A percentile compares a stretch with the other conserved stretches of the same genome.
Evolutionary conservation across 2,329 filamentous ascomycete genomes (phyloP).

Genomic region (Paracoccidioides brasiliensis): DNA sequence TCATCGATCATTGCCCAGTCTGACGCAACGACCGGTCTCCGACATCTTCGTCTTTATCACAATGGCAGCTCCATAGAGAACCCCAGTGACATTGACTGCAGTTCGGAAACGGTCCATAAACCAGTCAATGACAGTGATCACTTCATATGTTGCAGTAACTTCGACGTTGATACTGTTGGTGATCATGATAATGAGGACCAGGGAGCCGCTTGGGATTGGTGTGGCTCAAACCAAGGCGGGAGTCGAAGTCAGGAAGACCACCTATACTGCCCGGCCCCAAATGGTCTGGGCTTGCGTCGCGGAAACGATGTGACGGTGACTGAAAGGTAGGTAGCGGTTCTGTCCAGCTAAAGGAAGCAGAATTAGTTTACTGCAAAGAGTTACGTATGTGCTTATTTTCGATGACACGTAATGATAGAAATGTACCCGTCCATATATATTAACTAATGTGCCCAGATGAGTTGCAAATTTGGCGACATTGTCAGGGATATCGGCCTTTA

Average conservation of each 20-base stretch:
- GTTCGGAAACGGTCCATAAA: constrained; percentile 45
- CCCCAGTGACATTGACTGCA: constrained; percentile 39
- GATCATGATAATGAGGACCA: constrained; percentile 42
- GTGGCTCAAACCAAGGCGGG: constrained; percentile 42
- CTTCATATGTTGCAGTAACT: constrained; percentile 38
- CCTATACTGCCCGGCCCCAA: constrained; percentile 34
- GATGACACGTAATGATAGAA: background rate
- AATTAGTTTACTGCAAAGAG: too few species aligned
- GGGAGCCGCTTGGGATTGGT: constrained; percentile 40
- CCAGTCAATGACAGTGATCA: constrained; percentile 44
- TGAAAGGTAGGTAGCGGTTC: constrained; percentile 44
- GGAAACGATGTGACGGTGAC: constrained; percentile 40
- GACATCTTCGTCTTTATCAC: constrained; percentile 29
- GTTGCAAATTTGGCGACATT: constrained; percentile 35
- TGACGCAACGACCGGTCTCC: constrained; percentile 8
- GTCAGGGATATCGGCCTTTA: constrained; percentile 29
- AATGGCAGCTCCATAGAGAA: constrained; percentile 34
- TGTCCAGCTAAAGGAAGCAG: background rate
- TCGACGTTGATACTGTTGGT: constrained; percentile 33
- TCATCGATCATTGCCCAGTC: constrained; percentile 2
- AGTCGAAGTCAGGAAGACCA: constrained; percentile 38
- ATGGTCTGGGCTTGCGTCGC: constrained; percentile 37
- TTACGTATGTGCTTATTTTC: background rate
- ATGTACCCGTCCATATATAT: constrained; percentile 36
- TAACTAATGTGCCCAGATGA: constrained; percentile 38